Evolutionary conservation across 2,329 filamentous ascomycete genomes (phyloP), one percentile per base, ranked within the genome.

Genomic region (Aureobasidium lini): DNA sequence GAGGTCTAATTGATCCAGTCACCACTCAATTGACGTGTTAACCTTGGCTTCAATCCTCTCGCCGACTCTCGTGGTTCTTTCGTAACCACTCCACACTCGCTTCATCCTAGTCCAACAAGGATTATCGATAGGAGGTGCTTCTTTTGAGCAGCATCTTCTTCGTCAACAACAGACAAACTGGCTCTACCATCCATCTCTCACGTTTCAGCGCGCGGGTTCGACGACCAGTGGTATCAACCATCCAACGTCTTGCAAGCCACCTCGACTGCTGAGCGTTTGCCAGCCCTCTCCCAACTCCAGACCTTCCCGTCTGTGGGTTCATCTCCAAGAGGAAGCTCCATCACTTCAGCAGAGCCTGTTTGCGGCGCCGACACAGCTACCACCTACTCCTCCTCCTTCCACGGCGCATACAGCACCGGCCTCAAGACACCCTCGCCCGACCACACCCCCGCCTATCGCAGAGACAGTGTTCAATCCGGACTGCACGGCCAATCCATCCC

Each of bases 111-210:
- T 54, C 37, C 37, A 52, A 8, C 29, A 59, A 47, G 28, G 34
- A 36, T 54, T 52, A 28, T 42, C 28, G 44, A 49, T 39, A 48
- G 59, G 46, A 57, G 59, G 59, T 61, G 59, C 59, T 61, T 61
- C 59, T 31, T 52, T 53, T 54, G 53, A 61, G 59, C 59, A 61
- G 59, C 59, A 56, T 48, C 59, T 48, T 50, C 50, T 28, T 47
- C 29, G 59, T 46, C 43, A 13, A 18, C 61, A 84, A 77, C 65
- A 87, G 89, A 84, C 87, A 94, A 92, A 81, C 90, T 95, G 90
- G 90, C 92, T 89, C 85, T 92, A 76, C 88, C 89, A 78, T 89
- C 89, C 78, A 88, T 91, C 72, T 88, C 88, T 72, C 86, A 89
- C 80, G 84, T 89, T 79, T 86, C 89, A 77, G 84, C 86, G 83